These are phyloP conservation scores for Phaeosphaeriaceae sp. DNA, from an alignment of 2,329 filamentous ascomycete genomes.

Conservation along the genomic window DNA sequence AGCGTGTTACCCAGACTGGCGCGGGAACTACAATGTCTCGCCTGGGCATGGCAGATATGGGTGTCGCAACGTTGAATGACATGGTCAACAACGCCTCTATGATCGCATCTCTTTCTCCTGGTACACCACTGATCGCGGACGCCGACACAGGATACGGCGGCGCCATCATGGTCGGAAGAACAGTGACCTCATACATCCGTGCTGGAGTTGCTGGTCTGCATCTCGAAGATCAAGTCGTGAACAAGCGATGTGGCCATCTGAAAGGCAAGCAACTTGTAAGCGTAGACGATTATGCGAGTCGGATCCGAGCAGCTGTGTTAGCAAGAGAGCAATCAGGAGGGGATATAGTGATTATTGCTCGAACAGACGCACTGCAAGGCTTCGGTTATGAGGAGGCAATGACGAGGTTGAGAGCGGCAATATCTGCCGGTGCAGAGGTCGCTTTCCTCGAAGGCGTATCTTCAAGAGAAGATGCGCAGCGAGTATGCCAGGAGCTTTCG, in stretches of 20 bases:
- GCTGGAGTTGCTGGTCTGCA: slow-evolving; percentile 66
- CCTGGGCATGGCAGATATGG: slow-evolving; percentile 68
- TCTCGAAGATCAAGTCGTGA: slow-evolving; percentile 68
- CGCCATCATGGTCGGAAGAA: slow-evolving; percentile 56
- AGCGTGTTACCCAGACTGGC: slow-evolving; percentile 57
- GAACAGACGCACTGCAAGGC: slow-evolving; percentile 66
- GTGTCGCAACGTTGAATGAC: slow-evolving; percentile 66
- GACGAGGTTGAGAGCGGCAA: slow-evolving; percentile 57
- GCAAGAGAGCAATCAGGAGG: slow-evolving; percentile 57
- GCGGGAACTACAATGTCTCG: slow-evolving; percentile 67
- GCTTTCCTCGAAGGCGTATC: slow-evolving; percentile 66
- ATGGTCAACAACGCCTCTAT: slow-evolving; percentile 69
- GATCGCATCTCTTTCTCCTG: slow-evolving; percentile 65
- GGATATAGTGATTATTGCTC: slow-evolving; percentile 69
- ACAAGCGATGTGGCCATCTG: slow-evolving; percentile 71
- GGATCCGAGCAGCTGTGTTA: slow-evolving; percentile 62
- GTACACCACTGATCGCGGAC: slow-evolving; percentile 66
- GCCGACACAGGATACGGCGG: slow-evolving; percentile 64
- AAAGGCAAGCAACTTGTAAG: slow-evolving; percentile 66
- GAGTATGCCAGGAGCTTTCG: slow-evolving; percentile 56
- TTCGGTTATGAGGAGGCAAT: slow-evolving; percentile 65
- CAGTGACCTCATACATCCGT: slow-evolving; percentile 60
- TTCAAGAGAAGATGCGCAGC: slow-evolving; percentile 57
- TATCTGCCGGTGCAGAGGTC: slow-evolving; percentile 64
- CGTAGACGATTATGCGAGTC: slow-evolving; percentile 57